Base-by-base conservation (phyloP, 2,329 filamentous ascomycete genomes). In the Monosporascus sp. region DNA sequence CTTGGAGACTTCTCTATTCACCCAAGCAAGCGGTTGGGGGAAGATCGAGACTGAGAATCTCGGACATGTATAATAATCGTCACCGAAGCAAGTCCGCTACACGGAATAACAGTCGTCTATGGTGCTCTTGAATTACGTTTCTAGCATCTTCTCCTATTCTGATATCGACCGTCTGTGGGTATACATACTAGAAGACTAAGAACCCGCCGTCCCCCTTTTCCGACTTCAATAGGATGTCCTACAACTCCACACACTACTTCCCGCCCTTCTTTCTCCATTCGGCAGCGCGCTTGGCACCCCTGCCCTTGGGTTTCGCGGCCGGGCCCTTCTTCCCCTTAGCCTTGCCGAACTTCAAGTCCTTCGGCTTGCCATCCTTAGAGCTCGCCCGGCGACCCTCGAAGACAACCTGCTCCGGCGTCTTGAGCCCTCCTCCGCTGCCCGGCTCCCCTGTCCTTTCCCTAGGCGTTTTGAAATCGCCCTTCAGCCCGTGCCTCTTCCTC, bases 361-460 rank as follows among this genome's bases (percentile, higher is more conserved):
- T 86, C 41, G 82, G 82, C 63, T 78, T 85, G 5, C 81, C 86
- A 55, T 86, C 82, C 53, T 78, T 86, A 35, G 79, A 74, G 52
- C 81, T 89, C 9, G 89, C 89, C 51, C 90, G 80, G 58, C 87
- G 85, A 0, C 90, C 90, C 69, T 95, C 90, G 63, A 93, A 92
- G n/a, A 92, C 81, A 58, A 92, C 82, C 17, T 78, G 76, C 69
- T 91, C 87, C 0, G 87, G 86, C 1, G 80, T 78, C 70, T 82
- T 81, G 59, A 81, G 68, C n/a, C 51, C 56, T 57, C 40, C 55
- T 50, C 40, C 41, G 27, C 27, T 41, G 14, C 16, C 35, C n/a
- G 38, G 31, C n/a, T 45, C 50, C 56, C 60, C 53, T 19, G 55
- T 57, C 55, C 55, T 61, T 11, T 62, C 60, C 54, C 60, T 58